Conservation (phyloP, 176 grass and related monocot genomes). For the Oryza glaberrima region DNA sequence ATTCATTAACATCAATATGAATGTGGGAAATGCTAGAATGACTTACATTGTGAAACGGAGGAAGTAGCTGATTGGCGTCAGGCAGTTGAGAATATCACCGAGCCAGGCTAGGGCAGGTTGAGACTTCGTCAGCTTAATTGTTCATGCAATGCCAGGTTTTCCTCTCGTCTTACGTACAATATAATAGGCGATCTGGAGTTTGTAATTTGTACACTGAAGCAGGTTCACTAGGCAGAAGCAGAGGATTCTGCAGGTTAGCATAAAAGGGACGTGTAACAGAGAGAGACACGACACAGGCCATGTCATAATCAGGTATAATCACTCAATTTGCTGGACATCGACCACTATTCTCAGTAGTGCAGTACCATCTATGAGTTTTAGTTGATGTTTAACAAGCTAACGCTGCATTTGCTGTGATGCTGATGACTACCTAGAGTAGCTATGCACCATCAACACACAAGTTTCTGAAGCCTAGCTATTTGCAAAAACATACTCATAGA, state of each 20-base stretch:
- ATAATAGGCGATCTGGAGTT: neutral
- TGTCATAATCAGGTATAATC: conserved; percentile 34
- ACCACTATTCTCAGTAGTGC: neutral
- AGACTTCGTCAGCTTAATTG: neutral
- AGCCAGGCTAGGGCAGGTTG: neutral
- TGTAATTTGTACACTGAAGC: neutral
- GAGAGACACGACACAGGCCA: neutral
- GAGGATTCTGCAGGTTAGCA: conserved; percentile 20
- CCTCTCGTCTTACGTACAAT: neutral
- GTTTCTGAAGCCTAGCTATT: neutral
- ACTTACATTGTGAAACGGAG: no score
- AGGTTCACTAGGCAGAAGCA: neutral
- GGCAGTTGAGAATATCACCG: no score
- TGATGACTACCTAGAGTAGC: conserved; percentile 2
- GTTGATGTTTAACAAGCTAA: conserved; percentile 26
- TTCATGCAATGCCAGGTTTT: neutral
- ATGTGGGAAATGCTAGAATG: no score
- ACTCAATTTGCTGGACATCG: conserved; percentile 8
- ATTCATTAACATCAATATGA: no score
- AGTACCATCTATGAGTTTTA: neutral
- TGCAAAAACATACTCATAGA: neutral
- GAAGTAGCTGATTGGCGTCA: neutral
- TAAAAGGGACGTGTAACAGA: conserved; percentile 29
- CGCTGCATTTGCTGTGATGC: conserved; percentile 20
- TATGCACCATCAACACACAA: neutral